These are phyloP conservation scores for Rhizophora mangle DNA, from an alignment of 345 rosid genomes.

Conservation along the genomic window DNA sequence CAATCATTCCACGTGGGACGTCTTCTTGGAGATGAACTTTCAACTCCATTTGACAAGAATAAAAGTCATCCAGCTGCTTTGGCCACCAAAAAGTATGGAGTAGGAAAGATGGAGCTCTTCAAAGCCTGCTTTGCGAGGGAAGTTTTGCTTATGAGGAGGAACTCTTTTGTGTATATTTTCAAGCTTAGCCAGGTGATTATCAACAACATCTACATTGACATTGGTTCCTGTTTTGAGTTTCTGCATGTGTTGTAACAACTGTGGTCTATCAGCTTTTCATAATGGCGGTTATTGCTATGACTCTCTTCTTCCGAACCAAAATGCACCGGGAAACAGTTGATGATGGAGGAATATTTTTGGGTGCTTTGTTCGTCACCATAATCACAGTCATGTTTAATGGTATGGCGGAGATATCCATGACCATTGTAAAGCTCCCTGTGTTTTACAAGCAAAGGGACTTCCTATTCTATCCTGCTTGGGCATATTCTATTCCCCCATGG, in stretches of 20 bases:
- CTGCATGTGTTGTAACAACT: neutral
- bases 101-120: slow-evolving; percentile 39
- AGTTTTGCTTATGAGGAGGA: slow-evolving; percentile 53
- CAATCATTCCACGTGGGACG: slow-evolving; percentile 35
- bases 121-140: slow-evolving; percentile 51
- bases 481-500: slow-evolving; percentile 74
- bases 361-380: slow-evolving; percentile 59
- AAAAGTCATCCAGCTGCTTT: slow-evolving; percentile 54
- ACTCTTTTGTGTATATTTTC: slow-evolving; percentile 40
- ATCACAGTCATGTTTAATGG: slow-evolving; percentile 60
- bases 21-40: slow-evolving; percentile 35
- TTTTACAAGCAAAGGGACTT: slow-evolving; percentile 80
- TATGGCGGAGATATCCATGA: slow-evolving; percentile 67
- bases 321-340: slow-evolving; percentile 28
- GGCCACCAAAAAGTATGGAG: slow-evolving; percentile 41
- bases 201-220: neutral
- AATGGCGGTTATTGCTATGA: slow-evolving; percentile 22
- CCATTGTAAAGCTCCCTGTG: slow-evolving; percentile 72
- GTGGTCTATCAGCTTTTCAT: slow-evolving; percentile 23
- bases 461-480: slow-evolving; percentile 78
- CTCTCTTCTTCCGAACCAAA: slow-evolving; percentile 33
- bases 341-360: slow-evolving; percentile 53
- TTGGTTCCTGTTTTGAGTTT: neutral
- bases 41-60: slow-evolving; percentile 38
- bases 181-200: slow-evolving; percentile 46